Percentiles rank a stretch among this genome's conserved stretches.
These are phyloP conservation scores for Endotrypanum monterogeii DNA, from an alignment of 208 protist species.

Conservation along the genomic window DNA sequence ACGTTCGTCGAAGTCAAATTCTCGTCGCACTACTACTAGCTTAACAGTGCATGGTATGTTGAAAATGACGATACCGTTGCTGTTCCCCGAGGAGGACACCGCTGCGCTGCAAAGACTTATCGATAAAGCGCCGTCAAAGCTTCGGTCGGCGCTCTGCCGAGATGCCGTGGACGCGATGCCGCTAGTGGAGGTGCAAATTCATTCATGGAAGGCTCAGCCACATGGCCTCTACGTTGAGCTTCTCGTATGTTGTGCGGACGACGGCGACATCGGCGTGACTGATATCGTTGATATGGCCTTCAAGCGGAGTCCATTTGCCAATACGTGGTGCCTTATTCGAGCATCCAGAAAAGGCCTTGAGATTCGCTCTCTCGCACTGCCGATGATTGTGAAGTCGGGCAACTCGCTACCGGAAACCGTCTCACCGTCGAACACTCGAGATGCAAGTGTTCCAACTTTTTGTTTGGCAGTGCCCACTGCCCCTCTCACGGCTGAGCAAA, in stretches of 20 bases:
- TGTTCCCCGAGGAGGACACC: neutral
- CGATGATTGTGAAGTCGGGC: neutral
- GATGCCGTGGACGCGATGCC: constrained; percentile 8
- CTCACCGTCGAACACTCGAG: neutral
- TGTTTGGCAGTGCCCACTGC: neutral
- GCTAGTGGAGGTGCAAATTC: constrained; percentile 2
- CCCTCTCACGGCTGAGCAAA: neutral
- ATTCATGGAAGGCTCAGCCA: neutral
- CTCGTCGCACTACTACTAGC: neutral
- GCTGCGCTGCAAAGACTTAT: constrained; percentile 8
- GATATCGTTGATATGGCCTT: neutral
- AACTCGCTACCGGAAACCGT: neutral
- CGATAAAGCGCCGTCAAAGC: constrained; percentile 6
- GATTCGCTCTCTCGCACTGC: neutral
- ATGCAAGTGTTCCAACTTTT: neutral
- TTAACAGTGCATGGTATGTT: neutral
- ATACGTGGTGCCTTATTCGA: constrained; percentile 12
- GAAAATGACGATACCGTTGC: neutral
- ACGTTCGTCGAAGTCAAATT: neutral
- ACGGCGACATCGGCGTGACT: neutral
- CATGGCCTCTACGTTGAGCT: constrained; percentile 7
- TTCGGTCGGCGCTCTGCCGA: constrained; percentile 2
- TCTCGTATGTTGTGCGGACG: neutral
- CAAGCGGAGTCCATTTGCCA: neutral
- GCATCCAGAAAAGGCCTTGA: neutral